Base-by-base conservation (phyloP, 1,139 yeast genomes). In the Taphrina wiesneri region DNA sequence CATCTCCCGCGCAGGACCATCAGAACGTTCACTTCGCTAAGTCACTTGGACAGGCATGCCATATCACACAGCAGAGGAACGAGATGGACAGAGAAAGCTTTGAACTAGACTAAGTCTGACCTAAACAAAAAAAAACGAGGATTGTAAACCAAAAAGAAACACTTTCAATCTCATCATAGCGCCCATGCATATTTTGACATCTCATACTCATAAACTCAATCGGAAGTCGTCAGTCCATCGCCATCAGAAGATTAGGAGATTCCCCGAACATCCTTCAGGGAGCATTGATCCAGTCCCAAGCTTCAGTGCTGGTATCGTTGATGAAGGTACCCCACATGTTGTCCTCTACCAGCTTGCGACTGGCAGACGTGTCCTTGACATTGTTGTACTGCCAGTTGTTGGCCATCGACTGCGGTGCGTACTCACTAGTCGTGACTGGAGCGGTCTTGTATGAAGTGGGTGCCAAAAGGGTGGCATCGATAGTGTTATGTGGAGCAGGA, bases 281-380 rank as follows among this genome's bases (percentile, higher is more conserved):
- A 7, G 49, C 49, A 45, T 45, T 45, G 49, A 45, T 21, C 59
- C 59, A 54, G 23, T 54, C 59, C 59, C 59, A 54, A 13, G 59
- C 59, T 13, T 54, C 59, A 7, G 46, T 39, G 32, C 45, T 28
- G 43, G 56, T 52, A 15, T 54, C 59, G 23, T 54, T 32, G 32
- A 54, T 54, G 49, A 54, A 54, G 4, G 30, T 54, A n/a, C 59
- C 59, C 59, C 59, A 54, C 59, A 54, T 54, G 36, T 39, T 54
- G 34, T 54, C 59, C 49, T 54, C 59, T 1, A 26, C 41, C 19
- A 54, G 17, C 59, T 54, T 54, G 21, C 59, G 46, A 39, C 36
- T 54, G 23, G 59, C 59, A 17, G 59, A 54, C 3, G 59, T 28
- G 9, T 54, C 59, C 59, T 54, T 54, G 32, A 19, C 9, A 13